These are phyloP conservation scores for Nicotiana knightiana DNA, from an alignment of 257 asterid genomes.

Conservation along the genomic window DNA sequence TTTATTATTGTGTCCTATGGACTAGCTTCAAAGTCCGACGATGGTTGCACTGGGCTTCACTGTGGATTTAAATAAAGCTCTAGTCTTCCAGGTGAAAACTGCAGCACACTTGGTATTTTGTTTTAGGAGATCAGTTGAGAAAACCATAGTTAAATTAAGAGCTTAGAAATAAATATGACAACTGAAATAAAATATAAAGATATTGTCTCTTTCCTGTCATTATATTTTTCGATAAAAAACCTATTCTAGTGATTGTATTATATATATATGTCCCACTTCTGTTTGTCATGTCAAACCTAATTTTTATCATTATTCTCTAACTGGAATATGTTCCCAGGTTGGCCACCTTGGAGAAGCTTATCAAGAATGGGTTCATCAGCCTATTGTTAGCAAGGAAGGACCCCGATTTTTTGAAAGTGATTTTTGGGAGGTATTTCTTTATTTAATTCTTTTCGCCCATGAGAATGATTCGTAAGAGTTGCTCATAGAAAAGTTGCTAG, in stretches of 20 bases:
- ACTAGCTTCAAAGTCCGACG: slow-evolving; percentile 17
- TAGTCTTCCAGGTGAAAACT: slow-evolving; percentile 58
- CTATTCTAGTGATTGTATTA: neutral
- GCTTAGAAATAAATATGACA: neutral
- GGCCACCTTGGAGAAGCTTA: slow-evolving; percentile 84
- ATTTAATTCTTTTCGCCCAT: neutral
- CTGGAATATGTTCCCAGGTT: slow-evolving; percentile 33
- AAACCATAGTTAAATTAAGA: neutral
- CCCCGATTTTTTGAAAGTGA: slow-evolving; percentile 49
- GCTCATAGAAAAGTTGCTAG: neutral
- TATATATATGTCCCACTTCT: neutral
- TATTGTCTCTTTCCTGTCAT: neutral
- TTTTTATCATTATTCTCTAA: neutral
- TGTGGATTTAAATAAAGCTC: slow-evolving; percentile 64
- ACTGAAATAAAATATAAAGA: neutral
- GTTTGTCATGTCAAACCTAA: neutral
- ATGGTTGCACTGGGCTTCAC: slow-evolving; percentile 58
- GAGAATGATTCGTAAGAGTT: neutral
- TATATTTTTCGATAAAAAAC: neutral
- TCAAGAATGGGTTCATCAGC: slow-evolving; percentile 74
- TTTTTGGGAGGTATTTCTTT: slow-evolving; percentile 44
- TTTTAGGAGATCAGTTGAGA: neutral
- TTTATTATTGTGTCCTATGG: neutral
- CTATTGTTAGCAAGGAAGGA: slow-evolving; percentile 54
- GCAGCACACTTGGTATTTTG: neutral